phyloP scores from a whole-genome alignment of 2,329 filamentous ascomycete genomes.

The Fusarium ambrosium region DNA sequence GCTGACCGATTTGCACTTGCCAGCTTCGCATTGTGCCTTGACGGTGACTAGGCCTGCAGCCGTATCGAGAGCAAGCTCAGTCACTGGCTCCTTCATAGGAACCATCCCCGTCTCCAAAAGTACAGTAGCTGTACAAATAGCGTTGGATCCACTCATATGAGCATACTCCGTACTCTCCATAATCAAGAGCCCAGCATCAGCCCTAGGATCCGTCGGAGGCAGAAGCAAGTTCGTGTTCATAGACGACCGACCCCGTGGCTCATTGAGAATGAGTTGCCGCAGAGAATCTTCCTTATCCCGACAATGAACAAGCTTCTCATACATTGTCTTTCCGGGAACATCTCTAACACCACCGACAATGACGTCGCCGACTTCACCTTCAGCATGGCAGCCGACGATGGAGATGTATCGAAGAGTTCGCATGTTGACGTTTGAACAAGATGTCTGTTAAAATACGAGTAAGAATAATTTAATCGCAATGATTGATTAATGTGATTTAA shows the following conservation, averaged over 20 bases:
- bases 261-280: not conserved
- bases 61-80: conserved; percentile 57
- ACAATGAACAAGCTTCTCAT: conserved; percentile 55
- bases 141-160: conserved; percentile 59
- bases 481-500: not conserved
- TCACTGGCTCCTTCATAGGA: conserved; percentile 59
- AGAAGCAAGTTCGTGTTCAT: conserved; percentile 38
- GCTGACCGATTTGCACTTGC: conserved; percentile 59
- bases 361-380: conserved; percentile 62
- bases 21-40: conserved; percentile 56
- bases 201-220: conserved; percentile 58
- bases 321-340: conserved; percentile 59
- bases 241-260: not conserved
- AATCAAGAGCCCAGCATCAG: conserved; percentile 61
- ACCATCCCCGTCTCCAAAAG: conserved; percentile 63
- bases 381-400: conserved; percentile 54
- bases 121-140: conserved; percentile 59
- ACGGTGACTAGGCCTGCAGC: conserved; percentile 59
- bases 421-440: not conserved
- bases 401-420: conserved; percentile 26
- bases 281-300: not conserved
- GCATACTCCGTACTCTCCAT: conserved; percentile 62
- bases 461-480: not conserved
- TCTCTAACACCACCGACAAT: conserved; percentile 63
- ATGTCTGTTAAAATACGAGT: not conserved